Conservation (phyloP, 257 asterid species). For the Coffea eugenioides region DNA sequence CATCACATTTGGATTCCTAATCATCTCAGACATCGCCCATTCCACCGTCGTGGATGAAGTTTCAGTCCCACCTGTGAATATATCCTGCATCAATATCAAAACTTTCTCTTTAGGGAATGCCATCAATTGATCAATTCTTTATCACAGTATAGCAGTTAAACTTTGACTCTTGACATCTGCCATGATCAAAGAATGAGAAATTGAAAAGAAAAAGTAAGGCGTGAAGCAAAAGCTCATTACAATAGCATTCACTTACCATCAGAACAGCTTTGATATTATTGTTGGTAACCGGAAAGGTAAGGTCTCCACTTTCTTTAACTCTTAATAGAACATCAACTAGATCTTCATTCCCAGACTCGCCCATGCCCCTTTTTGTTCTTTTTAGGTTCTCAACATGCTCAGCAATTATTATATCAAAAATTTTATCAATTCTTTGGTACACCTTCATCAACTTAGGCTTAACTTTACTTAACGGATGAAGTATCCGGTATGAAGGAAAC, state of each 20-base stretch:
- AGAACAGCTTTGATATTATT: slow-evolving; percentile 24
- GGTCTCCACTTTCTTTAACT: not conserved
- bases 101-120: no score
- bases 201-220: no score
- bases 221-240: no score
- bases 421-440: not conserved
- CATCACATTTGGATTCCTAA: slow-evolving; percentile 26
- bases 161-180: no score
- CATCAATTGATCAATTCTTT: no score
- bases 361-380: not conserved
- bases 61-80: slow-evolving; percentile 23
- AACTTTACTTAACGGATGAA: not conserved
- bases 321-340: not conserved
- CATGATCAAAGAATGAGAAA: no score
- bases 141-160: no score
- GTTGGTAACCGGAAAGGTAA: slow-evolving; percentile 4
- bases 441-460: not conserved
- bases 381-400: not conserved
- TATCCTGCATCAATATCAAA: slow-evolving; percentile 10
- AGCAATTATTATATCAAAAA: not conserved
- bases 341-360: not conserved
- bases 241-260: not conserved
- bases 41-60: slow-evolving; percentile 20
- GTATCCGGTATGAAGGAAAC: slow-evolving; percentile 9
- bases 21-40: slow-evolving; percentile 31